These are phyloP conservation scores for Linum lewisii DNA, from an alignment of 345 rosid species.

Conservation along the genomic window DNA sequence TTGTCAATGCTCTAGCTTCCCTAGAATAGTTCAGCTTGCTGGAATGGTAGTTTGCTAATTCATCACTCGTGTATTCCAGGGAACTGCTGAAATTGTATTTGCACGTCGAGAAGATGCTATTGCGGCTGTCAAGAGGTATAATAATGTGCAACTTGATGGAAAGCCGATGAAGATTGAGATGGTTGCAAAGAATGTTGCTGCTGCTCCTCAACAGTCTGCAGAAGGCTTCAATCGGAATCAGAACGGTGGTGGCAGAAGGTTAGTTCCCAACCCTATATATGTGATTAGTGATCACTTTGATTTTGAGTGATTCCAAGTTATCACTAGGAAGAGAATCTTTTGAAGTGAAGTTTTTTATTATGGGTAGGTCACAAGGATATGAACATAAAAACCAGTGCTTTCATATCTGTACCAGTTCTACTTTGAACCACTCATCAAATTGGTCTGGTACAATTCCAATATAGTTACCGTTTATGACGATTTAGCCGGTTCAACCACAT, in stretches of 20 bases:
- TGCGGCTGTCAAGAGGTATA: slow-evolving; percentile 18
- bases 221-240: background rate
- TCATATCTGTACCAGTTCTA: too few relatives aligned
- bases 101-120: slow-evolving; percentile 14
- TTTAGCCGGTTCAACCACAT: too few relatives aligned
- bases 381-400: too few relatives aligned
- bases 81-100: slow-evolving; percentile 5
- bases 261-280: too few relatives aligned
- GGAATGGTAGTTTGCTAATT: background rate
- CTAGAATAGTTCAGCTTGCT: background rate
- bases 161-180: slow-evolving; percentile 21
- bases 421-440: too few relatives aligned
- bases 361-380: too few relatives aligned
- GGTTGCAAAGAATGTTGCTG: slow-evolving; percentile 12
- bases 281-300: too few relatives aligned
- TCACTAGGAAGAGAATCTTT: too few relatives aligned
- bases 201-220: slow-evolving; percentile 9
- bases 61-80: background rate
- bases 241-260: slow-evolving; percentile 17
- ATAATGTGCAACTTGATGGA: slow-evolving; percentile 22
- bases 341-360: too few relatives aligned
- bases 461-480: too few relatives aligned
- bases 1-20: background rate
- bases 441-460: too few relatives aligned
- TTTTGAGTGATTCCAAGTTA: background rate